phyloP scores from a whole-genome alignment of 1,284 basidiomycete genomes.

The Puccinia coronata region DNA sequence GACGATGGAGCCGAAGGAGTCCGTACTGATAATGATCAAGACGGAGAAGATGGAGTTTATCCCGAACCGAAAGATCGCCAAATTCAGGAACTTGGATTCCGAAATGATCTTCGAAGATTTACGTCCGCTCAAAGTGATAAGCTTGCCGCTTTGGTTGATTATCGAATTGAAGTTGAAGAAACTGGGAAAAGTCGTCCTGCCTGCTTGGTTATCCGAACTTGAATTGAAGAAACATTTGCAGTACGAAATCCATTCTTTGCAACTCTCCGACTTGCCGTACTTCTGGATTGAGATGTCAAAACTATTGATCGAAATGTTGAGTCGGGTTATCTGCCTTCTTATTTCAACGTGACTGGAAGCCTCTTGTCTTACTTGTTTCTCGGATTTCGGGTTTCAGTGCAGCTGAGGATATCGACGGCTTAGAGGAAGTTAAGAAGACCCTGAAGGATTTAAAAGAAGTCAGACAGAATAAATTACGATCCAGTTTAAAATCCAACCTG shows the following conservation, averaged over 20 bases:
- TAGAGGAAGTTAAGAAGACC: constrained; percentile 23
- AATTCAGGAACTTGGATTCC: constrained; percentile 22
- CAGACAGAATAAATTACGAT: constrained; percentile 14
- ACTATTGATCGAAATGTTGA: constrained; percentile 31
- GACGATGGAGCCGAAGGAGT: constrained; percentile 19
- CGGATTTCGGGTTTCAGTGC: neutral
- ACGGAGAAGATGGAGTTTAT: constrained; percentile 33
- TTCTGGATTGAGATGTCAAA: constrained; percentile 29
- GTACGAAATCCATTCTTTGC: neutral
- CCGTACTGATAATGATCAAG: constrained; percentile 32
- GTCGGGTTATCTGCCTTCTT: neutral
- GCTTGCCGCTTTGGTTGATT: constrained; percentile 1
- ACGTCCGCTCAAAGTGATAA: neutral
- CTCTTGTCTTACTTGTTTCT: neutral
- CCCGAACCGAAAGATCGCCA: constrained; percentile 10
- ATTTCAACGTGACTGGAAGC: neutral
- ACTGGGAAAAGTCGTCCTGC: constrained; percentile 16
- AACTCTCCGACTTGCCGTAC: constrained; percentile 21
- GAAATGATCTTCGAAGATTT: constrained; percentile 15
- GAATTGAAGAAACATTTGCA: constrained; percentile 6
- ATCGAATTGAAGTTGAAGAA: constrained; percentile 18
- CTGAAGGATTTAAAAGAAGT: constrained; percentile 30
- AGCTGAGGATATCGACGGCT: constrained; percentile 13
- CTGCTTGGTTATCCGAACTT: neutral
- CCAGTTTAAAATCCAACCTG: constrained; percentile 15